Evolutionary conservation across 75 land plant genomes (phyloP), one percentile per base, ranked within the genome.

Genomic region (Sequoia sempervirens): DNA sequence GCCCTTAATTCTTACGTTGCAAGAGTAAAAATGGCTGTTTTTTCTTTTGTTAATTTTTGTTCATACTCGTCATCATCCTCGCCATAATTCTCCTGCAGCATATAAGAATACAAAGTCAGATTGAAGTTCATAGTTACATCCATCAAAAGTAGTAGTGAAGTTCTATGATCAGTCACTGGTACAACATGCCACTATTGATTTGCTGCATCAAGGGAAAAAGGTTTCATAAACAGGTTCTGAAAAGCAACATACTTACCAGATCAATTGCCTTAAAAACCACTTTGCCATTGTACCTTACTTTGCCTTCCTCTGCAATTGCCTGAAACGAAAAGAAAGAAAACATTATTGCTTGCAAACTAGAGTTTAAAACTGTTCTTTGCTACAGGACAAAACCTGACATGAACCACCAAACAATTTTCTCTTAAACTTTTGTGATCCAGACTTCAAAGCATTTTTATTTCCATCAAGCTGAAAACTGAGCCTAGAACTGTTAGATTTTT

Each of bases 241-340:
- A 45, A 43, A 38, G 28, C 5, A 14, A 66, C 76, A 82, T 91
- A 9, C 89, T 69, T 87, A 94, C 98, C 95, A 97, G 83, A 84
- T 97, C 99, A 82, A 93, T 90, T 46, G 93, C 92, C 88, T 91
- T 90, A 74, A 97, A 91, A 17, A 72, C 75, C 37, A 92, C 96
- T 78, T 92, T 94, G 12, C 91, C 92, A 86, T 95, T 87, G 82
- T 90, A 95, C 68, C 98, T 86, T 2, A 92, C 93, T 72, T 87
- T 95, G 5, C 88, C 99, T 84, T 97, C 98, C 64, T 95, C 96
- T 38, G 88, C 93, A 13, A 97, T 69, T 4, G 94, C 93, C 96
- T 95, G 82, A 7, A 43, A 85, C n/a, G 15, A 82, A 54, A 74
- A n/a, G 23, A 79, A 40, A 50, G 68, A 79, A 46, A 75, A 75